Evolutionary conservation across 768 basidiomycete species (phyloP), one percentile per base, ranked within the genome.

Genomic region (Ephemerocybe angulata): DNA sequence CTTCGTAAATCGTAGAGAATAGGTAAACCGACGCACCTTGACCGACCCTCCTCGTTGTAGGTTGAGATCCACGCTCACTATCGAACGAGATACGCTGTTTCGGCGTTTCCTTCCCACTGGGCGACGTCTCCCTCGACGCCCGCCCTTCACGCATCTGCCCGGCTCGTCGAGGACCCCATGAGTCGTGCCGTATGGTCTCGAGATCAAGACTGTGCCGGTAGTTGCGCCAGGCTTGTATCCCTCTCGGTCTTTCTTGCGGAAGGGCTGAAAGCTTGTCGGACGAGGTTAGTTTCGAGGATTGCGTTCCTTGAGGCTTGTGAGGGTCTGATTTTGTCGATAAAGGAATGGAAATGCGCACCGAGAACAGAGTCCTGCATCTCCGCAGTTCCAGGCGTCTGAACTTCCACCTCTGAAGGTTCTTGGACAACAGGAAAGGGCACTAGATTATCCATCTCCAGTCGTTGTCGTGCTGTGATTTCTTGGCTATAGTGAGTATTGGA

Each of bases 11-110:
- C 11, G 25, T 21, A 30, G 12, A 10, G 21, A 17, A 55, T 50
- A 33, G 21, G 28, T 28, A 13, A 21, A 21, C 15, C n/a, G 17
- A 17, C 27, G n/a, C 24, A 54, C 53, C 48, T 58, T 54, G 47
- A 29, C 24, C 52, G 33, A 54, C 46, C 37, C 41, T 37, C 37
- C 44, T 47, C 2, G 52, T 21, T 37, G 49, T 21, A 33, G 8
- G 47, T 15, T 53, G 33, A 13, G 49, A 21, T n/a, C 22, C 44
- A 3, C 25, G 7, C 2, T 55, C 54, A 25, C 50, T 51, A 8
- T 56, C 84, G 19, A 82, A 81, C 0, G 81, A 82, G 31, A 82
- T 74, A 37, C 80, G 77, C 56, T 80, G 81, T 33, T 67, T 72
- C 3, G 82, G 75, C 2, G 76, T 78, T 6, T 74, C 76, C 50